Evolutionary conservation across 805 yeast genomes (phyloP), one percentile per base, ranked within the genome.

Genomic region (Candida maltosa): DNA sequence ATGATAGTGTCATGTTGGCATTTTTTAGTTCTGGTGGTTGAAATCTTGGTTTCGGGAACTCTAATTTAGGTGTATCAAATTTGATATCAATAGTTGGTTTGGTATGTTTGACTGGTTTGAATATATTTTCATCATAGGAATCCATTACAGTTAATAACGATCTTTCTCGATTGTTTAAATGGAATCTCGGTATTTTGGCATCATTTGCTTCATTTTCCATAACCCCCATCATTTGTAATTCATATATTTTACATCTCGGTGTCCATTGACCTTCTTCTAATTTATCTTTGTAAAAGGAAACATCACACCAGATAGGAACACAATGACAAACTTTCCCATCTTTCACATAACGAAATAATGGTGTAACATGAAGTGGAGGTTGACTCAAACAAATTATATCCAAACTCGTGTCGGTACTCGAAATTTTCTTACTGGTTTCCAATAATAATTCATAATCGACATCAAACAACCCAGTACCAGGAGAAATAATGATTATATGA

Each of bases 151-250:
- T 82, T 1, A 70, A 45, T 24, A 81, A 65, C 0, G 80, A 65
- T 32, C 54, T 54, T 5, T 62, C 52, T 17, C 43, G 52, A 38
- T 29, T 51, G 32, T 41, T 56, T 42, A 48, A 48, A 9, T 65
- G 70, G 32, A 88, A 60, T 33, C 81, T 72, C 12, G 79, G 80
- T 8, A 89, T 74, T 6, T 79, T 75, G 6, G 83, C 75, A 9
- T 83, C 77, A 44, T 80, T 78, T 38, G 80, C 66, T 50, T 93
- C 96, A 48, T 86, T 87, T 49, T 91, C 97, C 82, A 91, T 87
- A 6, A 93, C 75, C 0, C 97, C 97, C 94, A 91, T 91, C 97
- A 93, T 93, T 56, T 93, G 97, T 14, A 93, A 61, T 50, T 91
- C 97, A 56, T 93, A 91, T 33, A 93, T 89, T 49, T 87, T 87